Conservation (phyloP, 768 basidiomycete species). For the Phylloporus arenicola region DNA sequence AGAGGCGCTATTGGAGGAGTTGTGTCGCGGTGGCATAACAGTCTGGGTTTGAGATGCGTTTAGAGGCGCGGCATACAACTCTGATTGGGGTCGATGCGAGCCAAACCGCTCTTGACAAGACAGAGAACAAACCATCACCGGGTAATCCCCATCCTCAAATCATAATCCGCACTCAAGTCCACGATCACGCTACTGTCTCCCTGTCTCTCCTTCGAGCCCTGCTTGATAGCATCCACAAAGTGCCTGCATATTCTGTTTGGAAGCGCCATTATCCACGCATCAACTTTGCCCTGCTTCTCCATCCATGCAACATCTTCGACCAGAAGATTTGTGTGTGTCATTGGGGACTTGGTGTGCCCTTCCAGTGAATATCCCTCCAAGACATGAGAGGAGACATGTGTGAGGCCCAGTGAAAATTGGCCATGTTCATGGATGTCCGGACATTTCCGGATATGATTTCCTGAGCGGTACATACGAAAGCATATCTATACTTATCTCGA, state of each 20-base stretch:
- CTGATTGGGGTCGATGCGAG: constrained; percentile 38
- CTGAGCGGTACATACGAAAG: no score
- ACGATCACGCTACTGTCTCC: constrained; percentile 64
- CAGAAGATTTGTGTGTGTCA: constrained; percentile 80
- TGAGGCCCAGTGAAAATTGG: no score
- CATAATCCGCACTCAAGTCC: constrained; percentile 93
- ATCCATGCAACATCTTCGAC: constrained; percentile 74
- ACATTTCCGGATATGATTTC: no score
- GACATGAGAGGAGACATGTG: no score
- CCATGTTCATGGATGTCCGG: no score
- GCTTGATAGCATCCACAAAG: constrained; percentile 91
- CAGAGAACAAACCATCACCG: constrained; percentile 63
- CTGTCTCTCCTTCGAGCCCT: constrained; percentile 54
- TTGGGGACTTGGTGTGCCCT: constrained; percentile 69
- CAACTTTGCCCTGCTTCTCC: constrained; percentile 86
- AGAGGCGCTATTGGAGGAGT: constrained; percentile 88
- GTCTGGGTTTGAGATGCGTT: constrained; percentile 93
- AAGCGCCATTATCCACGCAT: constrained; percentile 98
- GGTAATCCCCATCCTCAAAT: constrained; percentile 94
- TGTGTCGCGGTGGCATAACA: constrained; percentile 95
- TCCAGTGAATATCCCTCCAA: no score
- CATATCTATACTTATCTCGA: no score
- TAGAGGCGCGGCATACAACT: constrained; percentile 78
- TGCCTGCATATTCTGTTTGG: constrained; percentile 99
- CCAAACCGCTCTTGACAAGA: constrained; percentile 29